Evolutionary conservation across 768 basidiomycete genomes (phyloP).

Genomic region (Mrakia hoshinonis): DNA sequence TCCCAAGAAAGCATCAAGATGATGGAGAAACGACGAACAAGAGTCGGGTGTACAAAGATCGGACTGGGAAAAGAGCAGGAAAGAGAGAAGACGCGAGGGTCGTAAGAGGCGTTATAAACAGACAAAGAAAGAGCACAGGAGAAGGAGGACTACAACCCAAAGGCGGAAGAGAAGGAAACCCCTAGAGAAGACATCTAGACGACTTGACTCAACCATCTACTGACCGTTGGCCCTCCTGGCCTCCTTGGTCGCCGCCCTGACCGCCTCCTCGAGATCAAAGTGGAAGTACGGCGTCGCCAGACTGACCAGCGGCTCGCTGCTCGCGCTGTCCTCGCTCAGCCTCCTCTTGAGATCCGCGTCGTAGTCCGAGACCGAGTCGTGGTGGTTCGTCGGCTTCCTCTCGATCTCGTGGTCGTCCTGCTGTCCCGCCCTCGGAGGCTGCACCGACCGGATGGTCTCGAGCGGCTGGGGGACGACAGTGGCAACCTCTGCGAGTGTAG

Average conservation of each 20-base stretch:
- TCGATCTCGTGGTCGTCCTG: constrained; percentile 10
- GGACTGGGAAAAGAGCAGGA: not conserved
- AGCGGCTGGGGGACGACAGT: constrained; percentile 53
- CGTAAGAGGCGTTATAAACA: not conserved
- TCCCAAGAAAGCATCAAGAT: not conserved
- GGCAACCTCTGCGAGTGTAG: constrained; percentile 57
- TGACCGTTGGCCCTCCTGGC: not conserved
- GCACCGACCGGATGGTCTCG: constrained; percentile 41
- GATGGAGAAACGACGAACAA: not conserved
- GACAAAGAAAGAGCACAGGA: not conserved
- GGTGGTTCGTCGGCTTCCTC: not conserved
- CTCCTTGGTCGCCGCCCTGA: constrained; percentile 49
- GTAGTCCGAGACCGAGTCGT: not conserved
- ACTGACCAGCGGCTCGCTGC: constrained; percentile 33
- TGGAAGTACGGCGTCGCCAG: constrained; percentile 58
- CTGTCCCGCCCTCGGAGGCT: constrained; percentile 31
- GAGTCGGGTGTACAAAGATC: not conserved
- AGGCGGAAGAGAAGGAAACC: not conserved
- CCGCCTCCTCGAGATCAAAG: constrained; percentile 66
- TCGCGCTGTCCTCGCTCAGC: not conserved
- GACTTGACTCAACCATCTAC: not conserved
- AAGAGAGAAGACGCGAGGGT: not conserved
- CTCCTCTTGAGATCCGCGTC: not conserved
- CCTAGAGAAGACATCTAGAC: not conserved
- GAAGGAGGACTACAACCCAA: not conserved